These are phyloP conservation scores for Selenicereus undatus DNA, from an alignment of 148 eudicot genomes.

Conservation along the genomic window DNA sequence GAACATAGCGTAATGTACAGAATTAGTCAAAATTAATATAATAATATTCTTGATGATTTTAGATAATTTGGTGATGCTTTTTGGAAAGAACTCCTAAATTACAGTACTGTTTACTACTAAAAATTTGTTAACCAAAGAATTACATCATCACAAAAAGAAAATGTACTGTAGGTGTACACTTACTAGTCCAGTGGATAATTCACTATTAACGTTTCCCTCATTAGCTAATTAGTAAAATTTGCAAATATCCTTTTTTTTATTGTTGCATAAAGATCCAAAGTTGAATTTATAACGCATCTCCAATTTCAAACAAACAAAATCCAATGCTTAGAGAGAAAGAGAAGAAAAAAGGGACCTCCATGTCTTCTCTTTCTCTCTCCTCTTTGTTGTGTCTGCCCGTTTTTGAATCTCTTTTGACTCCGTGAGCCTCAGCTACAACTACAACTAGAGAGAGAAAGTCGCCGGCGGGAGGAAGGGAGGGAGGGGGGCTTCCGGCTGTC, in stretches of 20 bases:
- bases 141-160: no score
- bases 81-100: no score
- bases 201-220: no score
- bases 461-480: neutral
- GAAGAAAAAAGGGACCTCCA: neutral
- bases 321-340: neutral
- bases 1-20: no score
- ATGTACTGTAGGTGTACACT: no score
- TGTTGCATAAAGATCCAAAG: neutral
- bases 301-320: conserved; percentile 10
- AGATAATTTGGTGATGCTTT: no score
- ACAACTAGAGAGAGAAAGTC: neutral
- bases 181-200: no score
- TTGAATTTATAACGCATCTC: neutral
- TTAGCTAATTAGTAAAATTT: neutral
- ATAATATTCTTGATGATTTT: no score
- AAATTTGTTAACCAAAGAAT: no score
- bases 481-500: conserved; percentile 12
- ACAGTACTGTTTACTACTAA: no score
- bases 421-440: no score
- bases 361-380: neutral
- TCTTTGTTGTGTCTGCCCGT: neutral
- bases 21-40: no score
- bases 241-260: neutral
- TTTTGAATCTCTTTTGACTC: conserved; percentile 1